These are phyloP conservation scores for Populus tomentosa DNA, from an alignment of 441 rosid species.

Conservation along the genomic window DNA sequence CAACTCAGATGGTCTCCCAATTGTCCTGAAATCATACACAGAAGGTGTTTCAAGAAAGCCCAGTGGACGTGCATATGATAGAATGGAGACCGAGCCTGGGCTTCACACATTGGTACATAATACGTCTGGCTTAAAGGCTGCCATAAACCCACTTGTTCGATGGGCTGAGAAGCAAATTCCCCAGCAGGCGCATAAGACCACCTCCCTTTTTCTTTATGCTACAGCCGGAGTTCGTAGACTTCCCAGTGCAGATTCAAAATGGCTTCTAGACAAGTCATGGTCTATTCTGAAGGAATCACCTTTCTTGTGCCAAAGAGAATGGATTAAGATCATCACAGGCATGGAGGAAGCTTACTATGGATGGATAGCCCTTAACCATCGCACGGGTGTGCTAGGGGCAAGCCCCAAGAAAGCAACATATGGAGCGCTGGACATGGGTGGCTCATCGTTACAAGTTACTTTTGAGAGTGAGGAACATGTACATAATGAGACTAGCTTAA, in stretches of 20 bases:
- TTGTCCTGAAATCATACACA: constrained; percentile 57
- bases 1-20: constrained; percentile 58
- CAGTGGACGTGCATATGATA: constrained; percentile 84
- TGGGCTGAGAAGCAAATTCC: constrained; percentile 99
- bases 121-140: constrained; percentile 68
- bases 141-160: constrained; percentile 75
- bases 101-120: constrained; percentile 75
- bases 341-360: constrained; percentile 96
- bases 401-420: constrained; percentile 69
- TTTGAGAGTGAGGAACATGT: constrained; percentile 66
- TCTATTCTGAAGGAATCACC: constrained; percentile 73
- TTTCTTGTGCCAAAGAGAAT: constrained; percentile 64
- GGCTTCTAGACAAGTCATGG: constrained; percentile 90
- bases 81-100: constrained; percentile 99
- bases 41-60: constrained; percentile 68
- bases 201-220: constrained; percentile 83
- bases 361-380: constrained; percentile 95
- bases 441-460: constrained; percentile 96
- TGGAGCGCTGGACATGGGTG: constrained; percentile 98
- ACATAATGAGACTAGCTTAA: constrained; percentile 55
- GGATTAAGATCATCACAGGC: constrained; percentile 87
- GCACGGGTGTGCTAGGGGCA: constrained; percentile 56
- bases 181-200: constrained; percentile 59
- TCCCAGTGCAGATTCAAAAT: constrained; percentile 70
- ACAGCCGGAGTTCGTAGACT: constrained; percentile 97